Conservation (phyloP, 1,139 yeast genomes). For the Zygosaccharomyces pseudobailii region DNA sequence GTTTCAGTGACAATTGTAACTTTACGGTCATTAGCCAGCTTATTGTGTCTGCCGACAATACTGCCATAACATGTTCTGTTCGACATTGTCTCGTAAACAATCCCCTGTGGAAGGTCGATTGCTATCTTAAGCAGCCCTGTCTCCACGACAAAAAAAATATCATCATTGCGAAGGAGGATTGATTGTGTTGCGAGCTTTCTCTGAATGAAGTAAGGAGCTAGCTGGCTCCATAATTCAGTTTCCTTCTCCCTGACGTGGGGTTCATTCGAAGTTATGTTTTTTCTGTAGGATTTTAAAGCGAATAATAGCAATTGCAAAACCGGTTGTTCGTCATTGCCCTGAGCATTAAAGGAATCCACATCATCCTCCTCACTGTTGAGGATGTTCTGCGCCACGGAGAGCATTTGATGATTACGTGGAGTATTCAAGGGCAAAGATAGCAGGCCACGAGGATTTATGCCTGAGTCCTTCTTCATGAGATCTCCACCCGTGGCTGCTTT, state of each 20-base stretch:
- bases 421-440: constrained; percentile 35
- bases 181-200: constrained; percentile 20
- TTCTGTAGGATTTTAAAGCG: constrained; percentile 30
- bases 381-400: constrained; percentile 37
- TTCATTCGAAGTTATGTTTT: constrained; percentile 35
- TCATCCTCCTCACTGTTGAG: constrained; percentile 33
- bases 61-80: constrained; percentile 89
- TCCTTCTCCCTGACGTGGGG: constrained; percentile 20
- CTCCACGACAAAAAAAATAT: constrained; percentile 65
- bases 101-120: constrained; percentile 51
- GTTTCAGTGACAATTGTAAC: constrained; percentile 39
- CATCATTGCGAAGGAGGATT: constrained; percentile 20
- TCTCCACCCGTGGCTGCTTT: constrained; percentile 2
- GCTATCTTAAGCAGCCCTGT: constrained; percentile 68
- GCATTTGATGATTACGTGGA: constrained; percentile 38
- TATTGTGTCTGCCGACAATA: constrained; percentile 22
- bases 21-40: constrained; percentile 18
- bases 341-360: constrained; percentile 39
- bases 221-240: constrained; percentile 27
- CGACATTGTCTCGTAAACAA: constrained; percentile 68
- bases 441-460: constrained; percentile 7
- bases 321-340: constrained; percentile 31
- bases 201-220: constrained; percentile 26
- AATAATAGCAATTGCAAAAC: constrained; percentile 27
- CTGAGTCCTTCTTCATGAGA: background rate